phyloP scores from a whole-genome alignment of 2,329 filamentous ascomycete genomes.

The Xylariales sp. region DNA sequence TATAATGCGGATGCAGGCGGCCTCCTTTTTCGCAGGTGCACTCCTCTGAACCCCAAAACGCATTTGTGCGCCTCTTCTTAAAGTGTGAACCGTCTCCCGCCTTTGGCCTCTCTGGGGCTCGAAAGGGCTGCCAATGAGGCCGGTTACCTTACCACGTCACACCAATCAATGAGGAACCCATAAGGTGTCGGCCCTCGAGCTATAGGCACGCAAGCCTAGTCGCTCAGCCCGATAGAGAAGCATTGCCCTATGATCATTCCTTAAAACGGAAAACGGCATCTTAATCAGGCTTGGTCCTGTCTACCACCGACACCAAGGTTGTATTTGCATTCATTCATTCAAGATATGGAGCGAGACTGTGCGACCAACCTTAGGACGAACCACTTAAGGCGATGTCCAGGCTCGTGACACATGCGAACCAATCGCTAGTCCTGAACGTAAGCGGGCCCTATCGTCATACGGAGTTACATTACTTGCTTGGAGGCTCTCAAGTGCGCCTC shows the following conservation, averaged over 20 bases:
- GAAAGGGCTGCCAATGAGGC: conserved; percentile 20
- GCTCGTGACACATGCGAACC: conserved; percentile 38
- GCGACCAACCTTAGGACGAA: conserved; percentile 35
- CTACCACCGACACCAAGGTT: conserved; percentile 35
- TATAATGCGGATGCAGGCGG: conserved; percentile 6
- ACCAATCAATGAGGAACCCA: conserved; percentile 32
- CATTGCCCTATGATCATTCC: conserved; percentile 35
- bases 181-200: conserved; percentile 28
- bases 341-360: conserved; percentile 33
- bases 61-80: conserved; percentile 4
- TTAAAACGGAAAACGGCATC: conserved; percentile 36
- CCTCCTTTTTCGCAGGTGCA: not conserved
- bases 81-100: conserved; percentile 10
- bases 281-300: conserved; percentile 33
- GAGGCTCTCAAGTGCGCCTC: conserved; percentile 35
- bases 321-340: conserved; percentile 24
- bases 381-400: conserved; percentile 33
- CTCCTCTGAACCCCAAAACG: not conserved
- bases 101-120: conserved; percentile 11
- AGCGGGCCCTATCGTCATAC: conserved; percentile 36
- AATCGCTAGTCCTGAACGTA: conserved; percentile 29
- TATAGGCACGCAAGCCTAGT: conserved; percentile 26
- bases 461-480: conserved; percentile 36
- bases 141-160: conserved; percentile 27
- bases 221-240: conserved; percentile 36